Evolutionary conservation across 2,329 filamentous ascomycete genomes (phyloP).

Genomic region (Xylaria sp.): DNA sequence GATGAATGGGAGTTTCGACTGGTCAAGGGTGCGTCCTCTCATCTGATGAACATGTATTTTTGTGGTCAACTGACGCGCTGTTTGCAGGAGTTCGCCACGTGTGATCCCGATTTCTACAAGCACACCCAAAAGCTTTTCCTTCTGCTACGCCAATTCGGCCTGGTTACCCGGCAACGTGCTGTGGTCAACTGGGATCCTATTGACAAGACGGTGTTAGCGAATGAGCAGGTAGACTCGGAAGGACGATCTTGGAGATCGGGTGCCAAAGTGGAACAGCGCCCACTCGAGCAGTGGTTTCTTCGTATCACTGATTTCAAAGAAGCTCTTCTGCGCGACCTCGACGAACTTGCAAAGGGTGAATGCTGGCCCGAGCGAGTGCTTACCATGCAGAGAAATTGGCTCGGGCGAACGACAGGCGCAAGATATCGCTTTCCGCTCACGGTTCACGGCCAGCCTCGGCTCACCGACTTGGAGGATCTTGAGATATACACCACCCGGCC

Average conservation of each 20-base stretch:
- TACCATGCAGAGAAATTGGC: slow-evolving; percentile 86
- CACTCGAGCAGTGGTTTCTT: slow-evolving; percentile 88
- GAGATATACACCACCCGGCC: slow-evolving; percentile 84
- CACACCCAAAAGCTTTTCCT: slow-evolving; percentile 89
- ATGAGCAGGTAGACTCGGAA: slow-evolving; percentile 89
- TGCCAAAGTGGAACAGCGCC: slow-evolving; percentile 79
- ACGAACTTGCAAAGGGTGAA: slow-evolving; percentile 64
- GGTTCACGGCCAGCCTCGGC: slow-evolving; percentile 31
- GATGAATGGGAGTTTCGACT: slow-evolving; percentile 86
- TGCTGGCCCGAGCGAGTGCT: slow-evolving; percentile 85
- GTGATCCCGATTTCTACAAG: slow-evolving; percentile 84
- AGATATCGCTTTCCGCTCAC: slow-evolving; percentile 71
- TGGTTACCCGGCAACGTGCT: slow-evolving; percentile 84
- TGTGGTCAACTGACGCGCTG: slow-evolving; percentile 13
- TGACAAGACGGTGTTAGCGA: slow-evolving; percentile 87
- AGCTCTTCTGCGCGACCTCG: slow-evolving; percentile 72
- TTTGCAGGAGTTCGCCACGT: slow-evolving; percentile 78
- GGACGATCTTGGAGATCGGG: slow-evolving; percentile 88
- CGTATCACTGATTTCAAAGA: slow-evolving; percentile 82
- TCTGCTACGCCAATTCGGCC: slow-evolving; percentile 71
- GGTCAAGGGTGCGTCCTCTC: slow-evolving; percentile 70
- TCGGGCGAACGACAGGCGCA: slow-evolving; percentile 78
- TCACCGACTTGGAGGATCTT: slow-evolving; percentile 47
- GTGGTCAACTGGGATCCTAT: slow-evolving; percentile 90
- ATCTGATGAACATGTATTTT: slow-evolving; percentile 14